A percentile compares a stretch with the other conserved stretches of the same genome.
Evolutionary conservation across 306 rosid genomes (phyloP).

Genomic region (Medicago lupulina): DNA sequence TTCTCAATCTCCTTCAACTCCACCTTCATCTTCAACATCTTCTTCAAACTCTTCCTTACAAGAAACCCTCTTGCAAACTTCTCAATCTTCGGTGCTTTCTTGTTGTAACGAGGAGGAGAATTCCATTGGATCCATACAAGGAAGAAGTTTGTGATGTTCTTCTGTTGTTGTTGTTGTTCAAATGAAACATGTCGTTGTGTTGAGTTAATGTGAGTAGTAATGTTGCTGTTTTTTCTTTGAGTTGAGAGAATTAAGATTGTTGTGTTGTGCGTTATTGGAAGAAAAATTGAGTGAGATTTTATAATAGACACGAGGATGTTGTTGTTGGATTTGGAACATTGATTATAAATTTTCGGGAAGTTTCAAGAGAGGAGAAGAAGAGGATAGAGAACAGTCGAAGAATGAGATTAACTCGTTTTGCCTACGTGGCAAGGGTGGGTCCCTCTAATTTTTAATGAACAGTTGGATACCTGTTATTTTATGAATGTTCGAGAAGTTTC

Average conservation of each 20-base stretch:
- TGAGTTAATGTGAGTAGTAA: too few relatives aligned
- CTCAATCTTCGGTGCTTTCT: conserved; percentile 77
- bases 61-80: conserved; percentile 61
- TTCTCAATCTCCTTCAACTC: conserved; percentile 59
- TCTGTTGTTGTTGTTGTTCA: conserved; percentile 33
- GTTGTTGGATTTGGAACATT: neutral
- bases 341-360: conserved; percentile 51
- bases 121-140: conserved; percentile 35
- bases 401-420: too few relatives aligned
- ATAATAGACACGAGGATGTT: conserved; percentile 5
- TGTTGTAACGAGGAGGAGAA: too few relatives aligned
- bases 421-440: too few relatives aligned
- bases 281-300: neutral
- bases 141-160: neutral
- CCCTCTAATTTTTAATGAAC: too few relatives aligned
- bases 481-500: too few relatives aligned
- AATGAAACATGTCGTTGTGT: conserved; percentile 31
- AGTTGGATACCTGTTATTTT: too few relatives aligned
- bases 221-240: neutral
- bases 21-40: conserved; percentile 47
- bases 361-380: conserved; percentile 24
- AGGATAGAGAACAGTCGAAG: too few relatives aligned
- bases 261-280: neutral
- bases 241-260: neutral
- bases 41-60: conserved; percentile 68